Percentiles rank a stretch among this genome's conserved stretches.
These are phyloP conservation scores for Lyophyllum decastes DNA, from an alignment of 768 basidiomycete species.

Conservation along the genomic window DNA sequence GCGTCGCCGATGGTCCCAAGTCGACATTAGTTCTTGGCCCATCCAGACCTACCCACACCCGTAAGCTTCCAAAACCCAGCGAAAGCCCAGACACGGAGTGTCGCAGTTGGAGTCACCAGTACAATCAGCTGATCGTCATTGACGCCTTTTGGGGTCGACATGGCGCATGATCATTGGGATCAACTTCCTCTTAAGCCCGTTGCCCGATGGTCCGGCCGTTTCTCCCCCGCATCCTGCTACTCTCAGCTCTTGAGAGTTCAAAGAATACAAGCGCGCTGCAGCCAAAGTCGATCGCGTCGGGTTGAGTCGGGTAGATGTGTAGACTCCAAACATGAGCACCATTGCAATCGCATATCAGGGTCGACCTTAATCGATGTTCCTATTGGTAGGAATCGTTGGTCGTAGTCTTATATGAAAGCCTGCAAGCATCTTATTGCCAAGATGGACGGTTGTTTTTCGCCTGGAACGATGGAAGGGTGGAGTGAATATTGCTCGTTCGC, in stretches of 20 bases:
- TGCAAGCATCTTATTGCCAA: too few species aligned
- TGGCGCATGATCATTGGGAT: constrained; percentile 22
- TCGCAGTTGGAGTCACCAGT: constrained; percentile 35
- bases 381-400: too few species aligned
- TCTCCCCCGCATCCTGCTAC: not conserved
- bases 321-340: too few species aligned
- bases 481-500: too few species aligned
- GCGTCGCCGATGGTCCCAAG: not conserved
- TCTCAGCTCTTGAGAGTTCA: not conserved
- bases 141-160: constrained; percentile 4
- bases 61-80: constrained; percentile 60
- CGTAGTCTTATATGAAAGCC: too few species aligned
- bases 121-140: constrained; percentile 18
- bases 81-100: constrained; percentile 69
- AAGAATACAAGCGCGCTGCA: not conserved
- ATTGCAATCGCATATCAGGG: too few species aligned
- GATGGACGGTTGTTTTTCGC: too few species aligned
- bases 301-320: too few species aligned
- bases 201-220: constrained; percentile 16
- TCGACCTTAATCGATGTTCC: too few species aligned
- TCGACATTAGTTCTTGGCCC: not conserved
- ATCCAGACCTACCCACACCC: not conserved
- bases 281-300: not conserved
- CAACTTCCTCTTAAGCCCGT: constrained; percentile 4
- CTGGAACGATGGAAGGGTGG: too few species aligned